Evolutionary conservation across 257 asterid genomes (phyloP), one percentile per base, ranked within the genome.

Genomic region (Petunia secreta): DNA sequence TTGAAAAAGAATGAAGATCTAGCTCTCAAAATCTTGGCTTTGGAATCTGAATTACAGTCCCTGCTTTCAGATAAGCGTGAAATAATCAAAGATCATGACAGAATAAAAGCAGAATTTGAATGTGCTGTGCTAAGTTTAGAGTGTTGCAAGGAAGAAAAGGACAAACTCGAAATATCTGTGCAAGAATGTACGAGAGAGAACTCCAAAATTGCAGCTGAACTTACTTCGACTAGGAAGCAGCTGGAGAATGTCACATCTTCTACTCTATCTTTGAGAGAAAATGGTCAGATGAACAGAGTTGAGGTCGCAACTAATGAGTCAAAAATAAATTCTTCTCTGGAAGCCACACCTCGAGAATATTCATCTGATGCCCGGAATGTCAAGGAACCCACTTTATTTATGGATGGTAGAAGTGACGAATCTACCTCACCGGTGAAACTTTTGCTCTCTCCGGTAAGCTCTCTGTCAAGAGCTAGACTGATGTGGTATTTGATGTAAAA

Each of bases 91-190:
- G 89, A 89, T 77, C 94, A 87, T 83, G 98, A 96, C 75, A 75
- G 94, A 38, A 76, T 87, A 82, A 89, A 89, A 85, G 93, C 97
- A 69, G 98, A 94, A 88, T 87, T 94, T 85, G 99, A 96, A 81
- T 96, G 98, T 83, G 97, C 97, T 25, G 79, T 87, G 34, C 91
- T 92, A 66, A 94, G 98, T 89, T 87, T 94, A 38, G 99, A 94
- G 86, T 96, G 99, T 80, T 96, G 98, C 89, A 96, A 88, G 92
- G 99, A 96, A 90, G 99, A 96, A 82, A 91, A 91, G 84, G 98
- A 89, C 80, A 94, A 90, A 84, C 88, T 91, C 53, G 90, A 84
- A 80, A 82, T 85, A 81, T 86, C 89, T 77, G 81, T 92, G 81
- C 86, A 62, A 67, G 94, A 90, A 79, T 82, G 85, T 53, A 94